phyloP scores from a whole-genome alignment of 1,139 yeast species.

The Zhuliangozyma parablackwelliae region DNA sequence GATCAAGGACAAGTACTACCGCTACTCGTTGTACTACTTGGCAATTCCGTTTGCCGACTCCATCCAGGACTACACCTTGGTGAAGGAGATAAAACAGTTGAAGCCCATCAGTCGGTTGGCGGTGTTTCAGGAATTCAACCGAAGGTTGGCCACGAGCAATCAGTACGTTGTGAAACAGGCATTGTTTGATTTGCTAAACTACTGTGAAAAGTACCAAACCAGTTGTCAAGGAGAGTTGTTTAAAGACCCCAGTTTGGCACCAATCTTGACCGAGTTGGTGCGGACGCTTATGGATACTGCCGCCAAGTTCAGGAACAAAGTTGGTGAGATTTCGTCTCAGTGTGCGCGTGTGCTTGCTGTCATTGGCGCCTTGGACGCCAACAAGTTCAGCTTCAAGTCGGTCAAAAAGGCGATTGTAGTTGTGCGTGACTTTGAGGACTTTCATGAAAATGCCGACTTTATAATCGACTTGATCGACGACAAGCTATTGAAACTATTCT shows the following conservation, averaged over 20 bases:
- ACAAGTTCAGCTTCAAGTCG: constrained; percentile 50
- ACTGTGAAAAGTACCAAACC: constrained; percentile 44
- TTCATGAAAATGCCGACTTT: constrained; percentile 61
- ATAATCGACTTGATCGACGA: constrained; percentile 63
- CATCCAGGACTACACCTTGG: constrained; percentile 22
- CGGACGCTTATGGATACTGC: constrained; percentile 58
- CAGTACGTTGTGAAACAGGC: constrained; percentile 77
- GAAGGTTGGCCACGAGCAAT: constrained; percentile 64
- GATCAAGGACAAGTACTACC: constrained; percentile 27
- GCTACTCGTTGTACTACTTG: constrained; percentile 45
- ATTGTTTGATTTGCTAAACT: constrained; percentile 58
- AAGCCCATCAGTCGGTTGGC: constrained; percentile 26
- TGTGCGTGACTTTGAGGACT: constrained; percentile 57
- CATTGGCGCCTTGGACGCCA: constrained; percentile 76
- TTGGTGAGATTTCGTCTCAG: constrained; percentile 47
- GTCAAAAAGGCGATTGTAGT: constrained; percentile 44
- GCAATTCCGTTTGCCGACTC: constrained; percentile 47
- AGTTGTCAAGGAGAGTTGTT: constrained; percentile 41
- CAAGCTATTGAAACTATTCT: constrained; percentile 71
- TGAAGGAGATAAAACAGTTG: constrained; percentile 17
- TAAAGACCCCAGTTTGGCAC: constrained; percentile 25
- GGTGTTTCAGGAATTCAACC: constrained; percentile 46
- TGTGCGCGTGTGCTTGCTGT: constrained; percentile 71
- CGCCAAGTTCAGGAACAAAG: constrained; percentile 49
- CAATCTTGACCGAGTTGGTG: constrained; percentile 41